phyloP scores from a whole-genome alignment of 139 green algal genomes.

The Tetradesmus obliquus region DNA sequence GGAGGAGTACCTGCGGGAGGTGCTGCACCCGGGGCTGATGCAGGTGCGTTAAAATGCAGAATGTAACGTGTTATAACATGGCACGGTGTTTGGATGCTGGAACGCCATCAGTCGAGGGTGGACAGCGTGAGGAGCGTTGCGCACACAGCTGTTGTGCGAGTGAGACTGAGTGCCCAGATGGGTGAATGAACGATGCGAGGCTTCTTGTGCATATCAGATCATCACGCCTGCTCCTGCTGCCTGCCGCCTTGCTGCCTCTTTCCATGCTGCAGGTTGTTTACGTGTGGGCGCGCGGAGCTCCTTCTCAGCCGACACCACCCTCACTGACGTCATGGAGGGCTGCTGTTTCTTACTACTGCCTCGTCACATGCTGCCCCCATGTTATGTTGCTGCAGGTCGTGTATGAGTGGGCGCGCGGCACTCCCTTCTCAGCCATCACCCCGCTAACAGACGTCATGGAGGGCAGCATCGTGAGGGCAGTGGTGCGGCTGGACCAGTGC shows the following conservation, averaged over 20 bases:
- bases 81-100: too few relatives aligned
- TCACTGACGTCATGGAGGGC: conserved; percentile 94
- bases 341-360: conserved; percentile 11
- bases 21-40: conserved; percentile 69
- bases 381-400: conserved; percentile 80
- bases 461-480: conserved; percentile 92
- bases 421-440: conserved; percentile 92
- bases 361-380: background rate
- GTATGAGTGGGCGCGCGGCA: conserved; percentile 95
- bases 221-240: background rate
- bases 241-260: background rate
- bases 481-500: conserved; percentile 68
- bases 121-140: too few relatives aligned
- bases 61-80: too few relatives aligned
- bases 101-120: too few relatives aligned
- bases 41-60: conserved; percentile 50
- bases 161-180: too few relatives aligned
- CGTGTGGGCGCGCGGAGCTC: conserved; percentile 92
- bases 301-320: conserved; percentile 90
- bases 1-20: conserved; percentile 86
- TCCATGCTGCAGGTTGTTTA: conserved; percentile 87
- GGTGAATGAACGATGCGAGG: too few relatives aligned
- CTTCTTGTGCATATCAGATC: too few relatives aligned
- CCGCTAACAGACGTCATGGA: conserved; percentile 91
- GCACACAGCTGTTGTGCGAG: too few relatives aligned